Percentiles rank a stretch among this genome's conserved stretches.
Evolutionary conservation across 305 asterid genomes (phyloP).

Genomic region (Solanum hybrid): DNA sequence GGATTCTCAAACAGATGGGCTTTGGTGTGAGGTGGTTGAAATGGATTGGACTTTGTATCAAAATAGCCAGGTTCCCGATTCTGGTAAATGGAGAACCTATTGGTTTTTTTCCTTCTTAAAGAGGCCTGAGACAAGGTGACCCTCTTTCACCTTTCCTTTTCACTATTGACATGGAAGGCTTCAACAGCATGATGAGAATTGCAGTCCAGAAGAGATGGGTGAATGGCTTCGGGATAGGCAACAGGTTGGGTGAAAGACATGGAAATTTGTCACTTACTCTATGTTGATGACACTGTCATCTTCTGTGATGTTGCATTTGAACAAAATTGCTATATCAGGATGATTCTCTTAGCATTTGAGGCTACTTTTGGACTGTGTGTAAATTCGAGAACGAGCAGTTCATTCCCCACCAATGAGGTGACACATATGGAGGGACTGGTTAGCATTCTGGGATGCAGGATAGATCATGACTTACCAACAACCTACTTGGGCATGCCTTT

Average conservation of each 20-base stretch:
- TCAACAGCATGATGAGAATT: not conserved
- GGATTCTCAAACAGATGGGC: not conserved
- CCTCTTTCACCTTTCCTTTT: not conserved
- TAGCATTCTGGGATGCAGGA: not conserved
- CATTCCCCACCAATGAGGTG: not conserved
- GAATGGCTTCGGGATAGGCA: not conserved
- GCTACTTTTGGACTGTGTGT: not conserved
- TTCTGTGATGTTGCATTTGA: not conserved
- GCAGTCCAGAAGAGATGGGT: not conserved
- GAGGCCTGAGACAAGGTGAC: not conserved
- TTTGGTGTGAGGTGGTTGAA: not conserved
- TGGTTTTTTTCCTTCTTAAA: not conserved
- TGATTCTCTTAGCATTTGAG: not conserved
- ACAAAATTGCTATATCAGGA: not conserved
- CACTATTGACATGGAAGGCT: not conserved
- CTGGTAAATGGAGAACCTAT: not conserved
- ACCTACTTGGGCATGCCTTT: not conserved
- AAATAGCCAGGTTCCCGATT: not conserved
- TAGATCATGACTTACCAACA: not conserved
- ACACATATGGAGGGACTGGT: not conserved
- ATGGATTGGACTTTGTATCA: not conserved
- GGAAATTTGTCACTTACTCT: not conserved
- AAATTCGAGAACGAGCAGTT: not conserved
- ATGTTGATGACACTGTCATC: not conserved
- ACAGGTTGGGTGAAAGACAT: not conserved